Evolutionary conservation across 2,329 filamentous ascomycete genomes (phyloP).

Genomic region (Akanthomyces dipterigenus): DNA sequence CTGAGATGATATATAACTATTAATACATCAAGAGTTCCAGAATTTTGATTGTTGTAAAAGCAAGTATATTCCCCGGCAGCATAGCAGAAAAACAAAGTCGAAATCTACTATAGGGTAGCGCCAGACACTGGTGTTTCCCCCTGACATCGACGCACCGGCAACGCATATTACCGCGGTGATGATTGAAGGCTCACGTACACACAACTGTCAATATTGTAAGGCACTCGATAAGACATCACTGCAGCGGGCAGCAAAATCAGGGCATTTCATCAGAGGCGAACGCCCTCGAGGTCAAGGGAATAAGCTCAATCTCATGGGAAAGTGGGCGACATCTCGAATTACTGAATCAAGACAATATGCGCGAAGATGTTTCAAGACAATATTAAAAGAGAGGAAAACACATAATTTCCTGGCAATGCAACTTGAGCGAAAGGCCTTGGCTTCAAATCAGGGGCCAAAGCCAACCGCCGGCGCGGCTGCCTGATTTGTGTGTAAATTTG

Average conservation of each 20-base stretch:
- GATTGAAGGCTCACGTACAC: background rate
- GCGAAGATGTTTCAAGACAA: background rate
- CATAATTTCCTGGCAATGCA: no score
- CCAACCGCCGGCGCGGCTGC: background rate
- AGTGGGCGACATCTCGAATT: background rate
- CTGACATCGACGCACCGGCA: background rate
- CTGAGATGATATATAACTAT: no score
- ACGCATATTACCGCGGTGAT: background rate
- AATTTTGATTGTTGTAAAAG: no score
- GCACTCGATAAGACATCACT: background rate
- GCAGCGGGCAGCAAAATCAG: background rate
- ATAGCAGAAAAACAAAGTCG: background rate
- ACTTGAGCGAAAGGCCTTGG: no score
- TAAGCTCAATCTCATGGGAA: background rate
- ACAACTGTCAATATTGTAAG: background rate
- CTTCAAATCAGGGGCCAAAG: background rate
- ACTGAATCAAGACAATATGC: background rate
- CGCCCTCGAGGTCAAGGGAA: background rate
- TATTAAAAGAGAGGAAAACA: no score
- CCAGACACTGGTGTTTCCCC: background rate
- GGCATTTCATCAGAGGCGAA: background rate
- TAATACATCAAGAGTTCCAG: no score
- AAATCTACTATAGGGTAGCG: background rate
- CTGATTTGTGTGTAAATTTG: background rate
- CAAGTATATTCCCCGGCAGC: no score